phyloP scores from a whole-genome alignment of 2,329 filamentous ascomycete genomes.

The Monilinia laxa region DNA sequence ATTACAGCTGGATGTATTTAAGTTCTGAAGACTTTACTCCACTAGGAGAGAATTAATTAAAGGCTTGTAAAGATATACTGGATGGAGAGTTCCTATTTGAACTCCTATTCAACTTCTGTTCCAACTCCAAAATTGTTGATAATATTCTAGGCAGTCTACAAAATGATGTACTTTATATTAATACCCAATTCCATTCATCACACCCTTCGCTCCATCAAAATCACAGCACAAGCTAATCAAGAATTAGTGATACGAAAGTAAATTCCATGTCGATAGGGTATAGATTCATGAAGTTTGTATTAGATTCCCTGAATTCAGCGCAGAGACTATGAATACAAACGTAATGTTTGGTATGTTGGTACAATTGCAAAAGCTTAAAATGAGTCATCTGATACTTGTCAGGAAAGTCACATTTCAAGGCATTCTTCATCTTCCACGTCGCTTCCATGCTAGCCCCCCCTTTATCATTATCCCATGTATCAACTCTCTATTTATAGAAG shows the following conservation, averaged over 20 bases:
- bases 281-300: slow-evolving; percentile 18
- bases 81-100: neutral
- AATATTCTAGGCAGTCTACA: too few species aligned
- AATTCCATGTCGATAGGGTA: slow-evolving; percentile 10
- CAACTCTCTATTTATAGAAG: slow-evolving; percentile 71
- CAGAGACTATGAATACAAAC: slow-evolving; percentile 18
- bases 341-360: slow-evolving; percentile 21
- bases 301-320: slow-evolving; percentile 11
- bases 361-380: slow-evolving; percentile 16
- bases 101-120: neutral
- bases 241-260: neutral
- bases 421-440: slow-evolving; percentile 3
- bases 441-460: neutral
- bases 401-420: slow-evolving; percentile 9
- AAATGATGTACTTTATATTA: neutral
- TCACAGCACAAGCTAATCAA: neutral
- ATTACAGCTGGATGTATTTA: too few species aligned
- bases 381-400: slow-evolving; percentile 14
- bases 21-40: neutral
- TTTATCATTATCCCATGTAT: neutral
- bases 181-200: neutral
- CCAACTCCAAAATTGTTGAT: neutral
- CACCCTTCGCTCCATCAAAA: neutral
- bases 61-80: neutral
- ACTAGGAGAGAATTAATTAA: neutral